These are phyloP conservation scores for Microdochium paspali DNA, from an alignment of 2,329 filamentous ascomycete species.

Conservation along the genomic window DNA sequence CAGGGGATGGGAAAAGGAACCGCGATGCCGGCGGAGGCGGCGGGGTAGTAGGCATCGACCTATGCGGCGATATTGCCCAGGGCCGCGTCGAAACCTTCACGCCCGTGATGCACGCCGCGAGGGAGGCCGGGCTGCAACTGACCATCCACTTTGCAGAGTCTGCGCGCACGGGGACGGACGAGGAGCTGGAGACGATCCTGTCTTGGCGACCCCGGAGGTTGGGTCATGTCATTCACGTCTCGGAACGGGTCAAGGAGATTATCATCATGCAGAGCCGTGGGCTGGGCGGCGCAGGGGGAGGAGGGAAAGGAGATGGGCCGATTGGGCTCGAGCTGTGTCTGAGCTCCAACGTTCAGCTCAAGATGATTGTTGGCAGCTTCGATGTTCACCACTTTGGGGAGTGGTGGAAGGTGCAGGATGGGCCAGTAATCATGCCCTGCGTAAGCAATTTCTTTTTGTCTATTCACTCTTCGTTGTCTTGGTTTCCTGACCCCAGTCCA, in stretches of 20 bases:
- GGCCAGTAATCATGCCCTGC: slow-evolving; percentile 54
- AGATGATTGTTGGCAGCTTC: slow-evolving; percentile 58
- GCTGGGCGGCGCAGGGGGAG: slow-evolving; percentile 10
- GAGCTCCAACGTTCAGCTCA: slow-evolving; percentile 71
- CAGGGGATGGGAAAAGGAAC: not conserved
- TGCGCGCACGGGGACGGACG: slow-evolving; percentile 40
- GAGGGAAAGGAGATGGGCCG: slow-evolving; percentile 19
- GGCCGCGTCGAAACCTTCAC: slow-evolving; percentile 52
- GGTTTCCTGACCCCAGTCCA: not conserved
- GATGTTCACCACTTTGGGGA: slow-evolving; percentile 68
- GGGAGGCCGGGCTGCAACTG: slow-evolving; percentile 43
- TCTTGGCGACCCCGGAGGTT: slow-evolving; percentile 58
- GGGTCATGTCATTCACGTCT: slow-evolving; percentile 72
- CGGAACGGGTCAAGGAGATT: slow-evolving; percentile 45
- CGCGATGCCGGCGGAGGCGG: slow-evolving; percentile 2
- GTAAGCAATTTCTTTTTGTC: slow-evolving; percentile 37
- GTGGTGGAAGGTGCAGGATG: slow-evolving; percentile 49
- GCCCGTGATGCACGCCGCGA: slow-evolving; percentile 48
- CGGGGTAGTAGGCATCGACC: slow-evolving; percentile 64
- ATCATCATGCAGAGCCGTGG: slow-evolving; percentile 20
- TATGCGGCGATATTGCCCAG: slow-evolving; percentile 65
- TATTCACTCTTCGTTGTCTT: not conserved
- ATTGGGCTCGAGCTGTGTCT: slow-evolving; percentile 69
- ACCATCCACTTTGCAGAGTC: slow-evolving; percentile 76
- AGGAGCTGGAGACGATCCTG: slow-evolving; percentile 57